Evolutionary conservation across 345 rosid species (phyloP).

Genomic region (Eucalyptus regnans): DNA sequence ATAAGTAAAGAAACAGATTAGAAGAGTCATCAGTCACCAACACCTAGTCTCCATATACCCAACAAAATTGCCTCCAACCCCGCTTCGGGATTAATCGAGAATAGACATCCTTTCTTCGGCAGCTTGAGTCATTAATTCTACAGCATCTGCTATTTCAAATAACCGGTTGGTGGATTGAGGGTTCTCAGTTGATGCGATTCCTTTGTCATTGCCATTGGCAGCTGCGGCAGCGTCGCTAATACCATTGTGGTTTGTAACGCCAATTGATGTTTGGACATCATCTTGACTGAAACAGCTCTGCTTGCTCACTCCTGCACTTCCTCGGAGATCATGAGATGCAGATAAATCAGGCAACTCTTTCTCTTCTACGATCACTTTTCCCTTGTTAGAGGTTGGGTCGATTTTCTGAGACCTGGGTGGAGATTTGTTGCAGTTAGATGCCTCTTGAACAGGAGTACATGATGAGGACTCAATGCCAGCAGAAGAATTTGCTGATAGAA

Average conservation of each 20-base stretch:
- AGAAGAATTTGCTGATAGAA: slow-evolving; percentile 1
- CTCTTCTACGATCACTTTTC: neutral
- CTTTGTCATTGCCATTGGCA: neutral
- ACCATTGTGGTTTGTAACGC: neutral
- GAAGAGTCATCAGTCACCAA: neutral
- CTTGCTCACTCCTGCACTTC: neutral
- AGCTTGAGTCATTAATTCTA: neutral
- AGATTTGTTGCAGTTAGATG: neutral
- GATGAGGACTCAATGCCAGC: neutral
- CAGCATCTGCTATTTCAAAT: neutral
- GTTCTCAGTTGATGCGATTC: neutral
- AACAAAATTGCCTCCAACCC: neutral
- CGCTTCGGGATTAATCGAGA: neutral
- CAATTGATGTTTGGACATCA: neutral
- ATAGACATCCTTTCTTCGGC: neutral
- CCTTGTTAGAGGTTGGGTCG: neutral
- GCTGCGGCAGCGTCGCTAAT: neutral
- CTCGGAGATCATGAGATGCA: neutral
- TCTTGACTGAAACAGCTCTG: neutral
- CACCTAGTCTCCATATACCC: neutral
- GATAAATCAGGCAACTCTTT: neutral
- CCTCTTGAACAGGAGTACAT: neutral
- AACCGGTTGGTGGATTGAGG: neutral
- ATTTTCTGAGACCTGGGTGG: neutral
- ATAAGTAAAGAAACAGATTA: neutral